Base-by-base conservation (phyloP, 495 filamentous ascomycete genomes). In the Cladorrhinum samala region DNA sequence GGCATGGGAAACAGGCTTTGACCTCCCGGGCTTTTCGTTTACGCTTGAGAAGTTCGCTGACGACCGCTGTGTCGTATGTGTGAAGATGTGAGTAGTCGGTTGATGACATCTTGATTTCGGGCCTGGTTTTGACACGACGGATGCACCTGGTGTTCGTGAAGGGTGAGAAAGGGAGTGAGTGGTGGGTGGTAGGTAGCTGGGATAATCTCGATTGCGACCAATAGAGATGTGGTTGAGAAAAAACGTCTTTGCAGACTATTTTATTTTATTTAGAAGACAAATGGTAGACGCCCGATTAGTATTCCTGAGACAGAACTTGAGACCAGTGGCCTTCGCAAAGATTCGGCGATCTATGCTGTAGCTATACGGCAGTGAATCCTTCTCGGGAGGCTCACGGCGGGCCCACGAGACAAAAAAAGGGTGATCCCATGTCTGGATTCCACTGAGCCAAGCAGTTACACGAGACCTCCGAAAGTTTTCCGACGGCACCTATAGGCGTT, bases 1-100 rank as follows among this genome's bases (percentile, higher is more conserved):
- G 52, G 13, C 52, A 54, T 14, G 52, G 52, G 30, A 54, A 54
- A 21, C 52, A 54, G 30, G 52, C 50, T 33, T 54, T 54, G 44
- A 54, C 41, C 9, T 49, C 52, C 6, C 52, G 52, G 6, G 45
- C 27, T 1, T 54, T 54, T 14, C 52, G 44, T 39, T 54, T 54
- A 27, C 19, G 23, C 7, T 37, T 54, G 20, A 54, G n/a, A n/a
- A 54, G 1, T 33, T 54, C 44, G 44, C 24, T 49, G 11, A 54
- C 52, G n/a, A 49, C 39, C n/a, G 39, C 39, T 14, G 39, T 41
- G n/a, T 41, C 39, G 39, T 41, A 41, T 3, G 39, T 33, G 5
- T 6, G 6, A 11, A 33, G 27, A 11, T 6, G 27, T 33, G 27
- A 33, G 27, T 5, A 11, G 27, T 33, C 27, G 11, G 5, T 33